These are phyloP conservation scores for Phallus indusiatus DNA, from an alignment of 768 basidiomycete genomes.

Conservation along the genomic window DNA sequence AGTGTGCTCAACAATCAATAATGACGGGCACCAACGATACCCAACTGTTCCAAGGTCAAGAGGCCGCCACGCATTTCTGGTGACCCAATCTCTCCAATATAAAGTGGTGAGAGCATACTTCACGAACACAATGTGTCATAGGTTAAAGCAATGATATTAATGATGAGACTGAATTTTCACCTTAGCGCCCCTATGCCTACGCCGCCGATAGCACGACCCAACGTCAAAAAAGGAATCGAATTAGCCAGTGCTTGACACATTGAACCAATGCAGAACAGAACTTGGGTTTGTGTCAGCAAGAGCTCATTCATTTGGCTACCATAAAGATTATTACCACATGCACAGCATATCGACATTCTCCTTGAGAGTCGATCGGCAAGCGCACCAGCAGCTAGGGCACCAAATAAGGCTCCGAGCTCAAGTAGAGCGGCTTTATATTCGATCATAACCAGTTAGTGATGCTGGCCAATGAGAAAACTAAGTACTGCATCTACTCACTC, in stretches of 20 bases:
- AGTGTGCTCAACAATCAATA: background rate
- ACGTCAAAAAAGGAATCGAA: slow-evolving; percentile 44
- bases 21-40: slow-evolving; percentile 36
- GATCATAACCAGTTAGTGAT: background rate
- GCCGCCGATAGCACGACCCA: slow-evolving; percentile 70
- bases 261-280: slow-evolving; percentile 65
- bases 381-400: slow-evolving; percentile 57
- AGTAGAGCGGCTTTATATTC: slow-evolving; percentile 55
- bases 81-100: slow-evolving; percentile 79
- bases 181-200: slow-evolving; percentile 72
- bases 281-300: slow-evolving; percentile 16
- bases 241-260: slow-evolving; percentile 55
- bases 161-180: slow-evolving; percentile 26
- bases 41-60: slow-evolving; percentile 69
- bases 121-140: background rate
- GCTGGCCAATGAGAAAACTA: background rate
- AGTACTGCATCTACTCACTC: slow-evolving; percentile 38
- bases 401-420: slow-evolving; percentile 72
- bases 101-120: slow-evolving; percentile 73
- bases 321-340: slow-evolving; percentile 47
- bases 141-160: background rate
- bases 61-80: slow-evolving; percentile 74
- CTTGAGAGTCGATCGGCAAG: slow-evolving; percentile 62
- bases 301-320: background rate
- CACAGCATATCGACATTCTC: slow-evolving; percentile 53